phyloP scores from a whole-genome alignment of 2,329 filamentous ascomycete species.

The Lanzia echinophila region DNA sequence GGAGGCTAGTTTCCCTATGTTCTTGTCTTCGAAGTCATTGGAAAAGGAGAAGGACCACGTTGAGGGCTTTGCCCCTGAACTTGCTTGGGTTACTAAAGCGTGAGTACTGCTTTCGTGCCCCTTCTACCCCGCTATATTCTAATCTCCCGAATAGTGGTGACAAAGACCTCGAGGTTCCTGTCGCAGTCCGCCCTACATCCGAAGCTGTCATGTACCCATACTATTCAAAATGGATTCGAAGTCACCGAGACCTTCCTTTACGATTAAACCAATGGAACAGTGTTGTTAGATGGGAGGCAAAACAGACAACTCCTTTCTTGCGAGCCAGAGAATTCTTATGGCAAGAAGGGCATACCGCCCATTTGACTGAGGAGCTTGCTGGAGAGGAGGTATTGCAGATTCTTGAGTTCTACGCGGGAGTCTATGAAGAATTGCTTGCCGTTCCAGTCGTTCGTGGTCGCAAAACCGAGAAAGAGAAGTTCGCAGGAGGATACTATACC shows the following conservation, averaged over 20 bases:
- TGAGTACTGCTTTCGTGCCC: constrained; percentile 36
- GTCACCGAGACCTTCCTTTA: constrained; percentile 88
- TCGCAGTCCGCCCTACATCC: constrained; percentile 61
- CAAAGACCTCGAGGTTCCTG: constrained; percentile 78
- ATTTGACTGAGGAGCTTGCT: constrained; percentile 76
- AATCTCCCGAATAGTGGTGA: constrained; percentile 57
- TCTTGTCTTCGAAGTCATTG: constrained; percentile 85
- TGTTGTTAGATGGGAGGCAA: constrained; percentile 93
- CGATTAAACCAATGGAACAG: constrained; percentile 97
- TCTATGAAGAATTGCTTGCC: constrained; percentile 90
- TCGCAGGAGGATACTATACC: constrained; percentile 92
- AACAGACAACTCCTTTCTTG: constrained; percentile 82
- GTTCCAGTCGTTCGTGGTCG: constrained; percentile 86
- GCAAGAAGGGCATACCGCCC: constrained; percentile 82
- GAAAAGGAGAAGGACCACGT: constrained; percentile 81
- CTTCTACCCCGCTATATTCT: constrained; percentile 18
- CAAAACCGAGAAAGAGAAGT: constrained; percentile 98
- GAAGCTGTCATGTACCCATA: constrained; percentile 90
- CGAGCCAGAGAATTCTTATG: constrained; percentile 92
- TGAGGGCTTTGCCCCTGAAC: constrained; percentile 93
- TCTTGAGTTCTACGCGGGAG: constrained; percentile 81
- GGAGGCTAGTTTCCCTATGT: constrained; percentile 95
- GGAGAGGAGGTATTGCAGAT: constrained; percentile 86
- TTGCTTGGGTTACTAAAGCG: constrained; percentile 84
- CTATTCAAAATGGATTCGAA: constrained; percentile 95